These are phyloP conservation scores for Prunus davidiana DNA, from an alignment of 306 rosid genomes.

Conservation along the genomic window DNA sequence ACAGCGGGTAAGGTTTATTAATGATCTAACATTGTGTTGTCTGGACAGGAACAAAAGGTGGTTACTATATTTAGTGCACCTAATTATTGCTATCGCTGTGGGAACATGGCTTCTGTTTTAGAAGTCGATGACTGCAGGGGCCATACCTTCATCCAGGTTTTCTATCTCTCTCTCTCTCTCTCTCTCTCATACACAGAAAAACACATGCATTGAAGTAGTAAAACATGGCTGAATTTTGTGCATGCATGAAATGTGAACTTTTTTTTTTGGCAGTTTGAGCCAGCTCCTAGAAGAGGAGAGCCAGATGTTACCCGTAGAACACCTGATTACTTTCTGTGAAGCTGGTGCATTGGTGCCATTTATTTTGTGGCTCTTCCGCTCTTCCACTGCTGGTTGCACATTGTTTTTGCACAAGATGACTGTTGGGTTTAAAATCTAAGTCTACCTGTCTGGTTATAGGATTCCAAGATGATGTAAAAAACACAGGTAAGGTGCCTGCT, in stretches of 20 bases:
- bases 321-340: constrained; percentile 91
- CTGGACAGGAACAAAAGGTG: constrained; percentile 96
- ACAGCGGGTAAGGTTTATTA: neutral
- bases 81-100: constrained; percentile 97
- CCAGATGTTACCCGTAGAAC: constrained; percentile 99
- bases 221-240: neutral
- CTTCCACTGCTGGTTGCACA: constrained; percentile 39
- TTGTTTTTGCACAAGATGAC: constrained; percentile 37
- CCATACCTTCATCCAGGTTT: constrained; percentile 97
- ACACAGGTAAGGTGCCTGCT: constrained; percentile 51
- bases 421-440: constrained; percentile 38
- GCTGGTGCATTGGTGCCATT: constrained; percentile 22
- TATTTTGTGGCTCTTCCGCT: constrained; percentile 21
- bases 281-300: constrained; percentile 99
- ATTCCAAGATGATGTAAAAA: constrained; percentile 45
- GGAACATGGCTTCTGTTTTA: constrained; percentile 99
- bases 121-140: constrained; percentile 96
- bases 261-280: constrained; percentile 73
- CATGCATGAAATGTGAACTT: constrained; percentile 21
- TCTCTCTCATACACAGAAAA: neutral
- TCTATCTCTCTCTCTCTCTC: neutral
- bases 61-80: constrained; percentile 99
- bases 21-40: constrained; percentile 27
- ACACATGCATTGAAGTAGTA: neutral
- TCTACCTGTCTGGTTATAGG: constrained; percentile 37